Base-by-base conservation (phyloP, 2,329 filamentous ascomycete species). In the Monosporascus sp. region DNA sequence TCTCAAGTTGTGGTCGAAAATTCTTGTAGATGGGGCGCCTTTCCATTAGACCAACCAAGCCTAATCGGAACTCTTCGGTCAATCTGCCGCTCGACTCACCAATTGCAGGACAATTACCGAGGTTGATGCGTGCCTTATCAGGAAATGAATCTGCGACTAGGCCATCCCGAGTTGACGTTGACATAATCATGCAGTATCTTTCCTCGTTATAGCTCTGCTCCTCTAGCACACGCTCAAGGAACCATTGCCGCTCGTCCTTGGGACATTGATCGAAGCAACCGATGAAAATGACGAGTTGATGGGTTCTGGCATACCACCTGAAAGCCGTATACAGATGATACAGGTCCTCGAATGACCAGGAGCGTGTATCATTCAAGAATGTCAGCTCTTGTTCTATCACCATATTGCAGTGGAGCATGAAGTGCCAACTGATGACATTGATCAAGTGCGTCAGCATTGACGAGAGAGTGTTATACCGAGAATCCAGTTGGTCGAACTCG, bases 251-350 rank as follows among this genome's bases (percentile, higher is more conserved):
- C 40, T 52, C 17, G 11, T 45, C 16, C 17, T 52, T 16, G 16
- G 47, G 45, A 27, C 53, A 55, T 35, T 55, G 45, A n/a, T 55
- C 50, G 43, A 55, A 55, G 31, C 53, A 52, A 40, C 53, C 38
- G 40, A 55, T 52, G 35, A 52, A 55, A 7, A 55, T 17, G 27
- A 41, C 49, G 14, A 55, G 38, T 17, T 38, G 17, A 14, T 48
- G 6, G 22, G 27, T 16, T 7, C 2, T 16, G 3, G 37, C 3
- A 7, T 5, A 38, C 3, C 4, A 1, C n/a, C 37, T 14, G 8
- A 22, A 8, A n/a, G 3, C 16, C 11, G 22, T 22, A 20, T 51
- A 44, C 24, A 31, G 17, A 44, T 44, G 3, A 19, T 51, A 44
- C 49, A 51, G n/a, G 20, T 51, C 49, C n/a, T 51, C 37, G 11